Base-by-base conservation (phyloP, 768 basidiomycete genomes). In the Amanita pseudoporphyria region DNA sequence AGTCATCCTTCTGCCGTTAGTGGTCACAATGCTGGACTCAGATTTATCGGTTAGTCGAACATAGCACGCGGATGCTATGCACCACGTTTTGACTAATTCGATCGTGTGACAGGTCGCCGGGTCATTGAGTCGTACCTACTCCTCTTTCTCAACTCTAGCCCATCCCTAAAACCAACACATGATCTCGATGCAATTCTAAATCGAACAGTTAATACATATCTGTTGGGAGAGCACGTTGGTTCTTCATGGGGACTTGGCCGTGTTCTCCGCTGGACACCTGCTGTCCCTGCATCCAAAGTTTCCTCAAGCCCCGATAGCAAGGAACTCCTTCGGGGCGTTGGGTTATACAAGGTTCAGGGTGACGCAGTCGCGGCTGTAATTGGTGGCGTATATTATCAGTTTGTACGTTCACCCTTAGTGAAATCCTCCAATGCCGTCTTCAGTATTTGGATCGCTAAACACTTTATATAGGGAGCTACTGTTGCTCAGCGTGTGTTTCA, bases 331-430 rank as follows among this genome's bases (percentile, higher is more conserved):
- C 67, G 65, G 53, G 71, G 74, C 35, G 76, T 83, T 1, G 88
- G 87, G 2, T 60, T 89, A 47, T 82, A 82, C 57, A 90, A 89
- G 57, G 80, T 89, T 16, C 77, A 82, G 58, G 88, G 88, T 1
- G 81, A 85, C 51, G 73, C 81, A 0, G 84, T 89, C 4, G 79
- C 84, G 56, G 88, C 84, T 2, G 70, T 88, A 13, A 64, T 89
- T 26, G 88, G 88, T 19, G 85, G 81, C 5, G 74, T 89, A 10
- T 87, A 80, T 58, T 79, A 83, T 57, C 86, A 92, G 68, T 87
- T 82, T 62, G 88, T 91, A 58, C 52, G 87, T 55, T n/a, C n/a
- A 37, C 33, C 43, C 35, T 32, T 7, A 41, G 28, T 21, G 26
- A 28, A 4, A 7, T 28, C 26, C 7, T 7, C 26, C 4, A 28